phyloP scores from a whole-genome alignment of 371 early-diverging fungal species.

The Thermomucor indicae-seudaticae region DNA sequence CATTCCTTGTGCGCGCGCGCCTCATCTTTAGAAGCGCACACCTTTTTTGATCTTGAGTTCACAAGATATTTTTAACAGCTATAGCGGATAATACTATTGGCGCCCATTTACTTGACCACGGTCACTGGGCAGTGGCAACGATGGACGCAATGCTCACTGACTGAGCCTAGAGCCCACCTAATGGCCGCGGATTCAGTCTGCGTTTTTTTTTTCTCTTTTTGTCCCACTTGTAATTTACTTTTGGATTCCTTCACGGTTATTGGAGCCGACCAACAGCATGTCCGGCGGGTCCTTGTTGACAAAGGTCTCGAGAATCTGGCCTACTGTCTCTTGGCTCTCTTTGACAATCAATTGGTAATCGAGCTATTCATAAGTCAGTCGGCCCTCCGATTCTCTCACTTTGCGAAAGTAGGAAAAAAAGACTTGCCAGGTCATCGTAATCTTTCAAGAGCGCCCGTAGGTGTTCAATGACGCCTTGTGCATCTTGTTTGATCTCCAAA shows the following conservation, averaged over 20 bases:
- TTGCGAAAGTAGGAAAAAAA: too few relatives aligned
- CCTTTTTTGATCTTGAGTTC: too few relatives aligned
- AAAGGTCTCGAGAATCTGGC: conserved; percentile 15
- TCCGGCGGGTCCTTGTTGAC: conserved; percentile 22
- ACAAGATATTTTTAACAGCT: too few relatives aligned
- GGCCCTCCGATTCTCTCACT: too few relatives aligned
- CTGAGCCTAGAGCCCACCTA: conserved; percentile 28
- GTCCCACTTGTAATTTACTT: conserved; percentile 12
- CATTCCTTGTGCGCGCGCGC: not conserved
- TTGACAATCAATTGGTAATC: not conserved
- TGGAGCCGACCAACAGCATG: conserved; percentile 26
- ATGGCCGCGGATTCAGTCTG: too few relatives aligned
- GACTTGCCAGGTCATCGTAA: conserved; percentile 11
- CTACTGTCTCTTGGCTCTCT: conserved; percentile 8
- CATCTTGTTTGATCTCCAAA: conserved; percentile 22
- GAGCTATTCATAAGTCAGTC: too few relatives aligned
- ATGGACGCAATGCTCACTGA: conserved; percentile 31
- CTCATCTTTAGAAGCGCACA: too few relatives aligned
- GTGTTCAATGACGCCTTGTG: conserved; percentile 3
- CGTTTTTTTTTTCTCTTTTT: not conserved
- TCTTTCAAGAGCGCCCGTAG: not conserved
- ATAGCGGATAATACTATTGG: too few relatives aligned
- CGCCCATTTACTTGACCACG: conserved; percentile 11
- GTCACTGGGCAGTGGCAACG: conserved; percentile 30
- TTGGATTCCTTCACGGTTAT: conserved; percentile 25